These are phyloP conservation scores for Candida glaebosa DNA, from an alignment of 805 yeast species.

Conservation along the genomic window DNA sequence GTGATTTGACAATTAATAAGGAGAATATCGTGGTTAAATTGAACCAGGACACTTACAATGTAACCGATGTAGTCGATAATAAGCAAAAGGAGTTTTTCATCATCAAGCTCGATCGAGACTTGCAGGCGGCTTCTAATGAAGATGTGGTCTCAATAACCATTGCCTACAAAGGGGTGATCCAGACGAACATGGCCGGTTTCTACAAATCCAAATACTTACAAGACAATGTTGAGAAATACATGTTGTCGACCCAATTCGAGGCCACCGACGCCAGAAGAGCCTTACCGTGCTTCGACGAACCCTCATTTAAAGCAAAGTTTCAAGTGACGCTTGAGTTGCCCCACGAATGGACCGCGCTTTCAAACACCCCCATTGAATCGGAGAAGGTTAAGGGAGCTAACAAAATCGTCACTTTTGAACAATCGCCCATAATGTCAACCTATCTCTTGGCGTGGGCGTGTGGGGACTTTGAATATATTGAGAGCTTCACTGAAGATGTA, in stretches of 20 bases:
- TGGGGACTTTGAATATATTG: conserved; percentile 55
- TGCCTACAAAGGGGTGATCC: conserved; percentile 41
- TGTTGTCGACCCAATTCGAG: conserved; percentile 55
- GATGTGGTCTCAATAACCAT: conserved; percentile 19
- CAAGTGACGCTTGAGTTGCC: conserved; percentile 38
- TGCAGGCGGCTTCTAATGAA: conserved; percentile 21
- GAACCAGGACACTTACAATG: conserved; percentile 15
- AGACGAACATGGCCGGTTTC: conserved; percentile 56
- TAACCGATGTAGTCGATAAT: conserved; percentile 16
- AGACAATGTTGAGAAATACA: conserved; percentile 31
- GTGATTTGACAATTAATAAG: conserved; percentile 33
- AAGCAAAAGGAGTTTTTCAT: conserved; percentile 60
- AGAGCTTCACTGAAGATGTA: conserved; percentile 36
- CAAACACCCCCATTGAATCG: conserved; percentile 43
- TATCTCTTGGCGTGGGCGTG: conserved; percentile 58
- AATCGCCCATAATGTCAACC: conserved; percentile 54
- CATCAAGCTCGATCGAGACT: conserved; percentile 47
- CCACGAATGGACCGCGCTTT: conserved; percentile 35
- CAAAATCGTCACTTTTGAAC: conserved; percentile 35
- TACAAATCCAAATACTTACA: conserved; percentile 46
- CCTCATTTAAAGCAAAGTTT: conserved; percentile 54
- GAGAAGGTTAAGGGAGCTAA: conserved; percentile 7
- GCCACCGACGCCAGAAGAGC: conserved; percentile 59
- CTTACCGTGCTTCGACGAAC: conserved; percentile 59
- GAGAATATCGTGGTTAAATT: conserved; percentile 22